Base-by-base conservation (phyloP, 2,329 filamentous ascomycete species). In the Hymenoscyphus repandus region DNA sequence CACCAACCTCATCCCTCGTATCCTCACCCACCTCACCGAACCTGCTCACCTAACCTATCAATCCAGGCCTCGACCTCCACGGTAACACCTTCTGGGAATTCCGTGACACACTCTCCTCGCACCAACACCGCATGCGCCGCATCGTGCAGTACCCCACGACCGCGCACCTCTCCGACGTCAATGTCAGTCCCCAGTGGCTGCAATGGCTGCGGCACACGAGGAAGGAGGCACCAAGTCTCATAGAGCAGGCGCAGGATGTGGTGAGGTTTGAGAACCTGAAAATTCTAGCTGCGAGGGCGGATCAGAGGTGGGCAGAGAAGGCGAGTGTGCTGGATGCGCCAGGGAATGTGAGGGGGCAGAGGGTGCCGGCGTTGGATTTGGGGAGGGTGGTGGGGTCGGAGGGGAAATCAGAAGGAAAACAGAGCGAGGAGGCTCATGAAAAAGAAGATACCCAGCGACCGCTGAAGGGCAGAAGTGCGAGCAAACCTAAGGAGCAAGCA, bases 31-130 rank as follows among this genome's bases (percentile, higher is more conserved):
- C 15, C 22, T 36, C 27, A 18, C n/a, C 15, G 20, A 11, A 38
- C n/a, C 12, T 33, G 18, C 37, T 15, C 9, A 17, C 27, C 45
- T 50, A 43, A 22, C 37, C 18, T 17, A n/a, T 18, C 34, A 34
- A 20, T 42, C 18, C 56, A 85, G 82, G 83, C 57, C 73, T 77
- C 60, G 83, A 86, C 63, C 79, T 85, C 51, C 63, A 79, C 20
- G 81, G 82, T 49, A 85, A 86, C 69, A 85, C 82, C 3, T 86
- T 78, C 71, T 86, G 83, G 82, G 80, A 85, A 61, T 85, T 86
- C 68, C 74, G 74, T 52, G 76, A 83, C 57, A 53, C 51, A 5
- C 53, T 59, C 32, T 52, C 60, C 51, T 61, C 66, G 33, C 68
- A 71, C 44, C 52, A 66, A 41, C 58, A 64, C 32, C 76, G 78